Percentiles rank a stretch among this genome's conserved stretches.
Evolutionary conservation across 2,329 filamentous ascomycete genomes (phyloP).

Genomic region (Exophiala lecanii-corni): DNA sequence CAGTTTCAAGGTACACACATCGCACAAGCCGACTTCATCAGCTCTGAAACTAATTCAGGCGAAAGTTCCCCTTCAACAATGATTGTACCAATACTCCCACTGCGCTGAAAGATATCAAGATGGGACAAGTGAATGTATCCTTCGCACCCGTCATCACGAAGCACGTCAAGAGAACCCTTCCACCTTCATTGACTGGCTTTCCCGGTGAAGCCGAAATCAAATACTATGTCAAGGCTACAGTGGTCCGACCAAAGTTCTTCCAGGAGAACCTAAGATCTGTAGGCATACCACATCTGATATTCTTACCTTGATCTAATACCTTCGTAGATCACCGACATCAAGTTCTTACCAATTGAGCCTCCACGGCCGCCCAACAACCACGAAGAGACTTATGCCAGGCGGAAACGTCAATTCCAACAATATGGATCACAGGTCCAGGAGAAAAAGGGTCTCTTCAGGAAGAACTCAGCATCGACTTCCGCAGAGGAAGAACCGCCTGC

Average conservation of each 20-base stretch:
- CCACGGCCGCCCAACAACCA: slow-evolving; percentile 63
- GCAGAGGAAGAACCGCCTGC: slow-evolving; percentile 41
- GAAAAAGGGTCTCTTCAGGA: slow-evolving; percentile 58
- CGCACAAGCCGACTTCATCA: too few relatives aligned
- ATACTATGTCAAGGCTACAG: slow-evolving; percentile 94
- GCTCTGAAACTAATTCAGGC: too few relatives aligned
- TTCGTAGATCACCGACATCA: slow-evolving; percentile 48
- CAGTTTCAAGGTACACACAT: slow-evolving; percentile 41
- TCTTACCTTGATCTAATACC: slow-evolving; percentile 6
- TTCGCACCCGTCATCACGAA: slow-evolving; percentile 41
- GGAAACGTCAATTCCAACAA: slow-evolving; percentile 57
- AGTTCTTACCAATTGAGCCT: slow-evolving; percentile 88
- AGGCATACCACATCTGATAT: slow-evolving; percentile 20
- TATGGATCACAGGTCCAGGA: slow-evolving; percentile 26
- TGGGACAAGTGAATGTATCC: slow-evolving; percentile 42
- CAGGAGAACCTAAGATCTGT: slow-evolving; percentile 76
- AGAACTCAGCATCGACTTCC: slow-evolving; percentile 26
- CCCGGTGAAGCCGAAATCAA: slow-evolving; percentile 82
- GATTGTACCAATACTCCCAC: slow-evolving; percentile 42
- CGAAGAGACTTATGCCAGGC: slow-evolving; percentile 79
- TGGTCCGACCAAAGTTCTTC: slow-evolving; percentile 81
- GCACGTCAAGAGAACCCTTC: slow-evolving; percentile 81
- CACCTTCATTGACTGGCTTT: slow-evolving; percentile 83
- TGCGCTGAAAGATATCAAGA: slow-evolving; percentile 43
- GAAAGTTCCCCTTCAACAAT: slow-evolving; percentile 48